Base-by-base conservation (phyloP, 2,329 filamentous ascomycete genomes). In the Botrytis galanthina region DNA sequence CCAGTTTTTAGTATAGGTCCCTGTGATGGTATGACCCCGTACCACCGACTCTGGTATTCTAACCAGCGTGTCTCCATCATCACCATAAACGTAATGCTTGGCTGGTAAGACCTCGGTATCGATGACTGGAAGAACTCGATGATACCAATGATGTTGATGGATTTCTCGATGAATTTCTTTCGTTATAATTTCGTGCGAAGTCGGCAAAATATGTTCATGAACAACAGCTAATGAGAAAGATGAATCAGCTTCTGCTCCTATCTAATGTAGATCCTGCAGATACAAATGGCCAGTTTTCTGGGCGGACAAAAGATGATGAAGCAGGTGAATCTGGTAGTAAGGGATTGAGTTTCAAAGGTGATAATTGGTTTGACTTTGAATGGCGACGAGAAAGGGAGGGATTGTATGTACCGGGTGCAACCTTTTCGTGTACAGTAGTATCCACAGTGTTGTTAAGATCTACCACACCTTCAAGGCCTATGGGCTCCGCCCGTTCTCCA, bases 91-190 rank as follows among this genome's bases (percentile, higher is more conserved):
- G 48, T 80, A 88, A 78, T 89, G 87, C 18, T 85, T 84, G 0
- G 87, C 81, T 2, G 87, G 86, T 1, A 88, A 81, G 16, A 88
- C 82, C 77, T 88, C 84, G 20, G 85, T 84, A 70, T 88, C 85
- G 42, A 85, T 82, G 35, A 89, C 82, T 4, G 87, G 87, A n/a
- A 86, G 84, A 39, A 87, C 81, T 39, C 85, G 84, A 74, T 88
- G 86, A 75, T 84, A 85, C 51, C 86, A 79, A 75, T 88, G 84
- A 78, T 88, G 83, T 48, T 84, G 85, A 80, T 89, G 87, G 48
- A 87, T 86, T 74, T 88, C 87, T 54, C 86, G 84, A 10, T 83
- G 84, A 69, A 88, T 84, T 35, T 78, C 76, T 76, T 87, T 83
- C 75, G 87, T 81, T 26, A 83, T 78, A 62, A 87, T 81, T 67